phyloP scores from a whole-genome alignment of 2,329 filamentous ascomycete genomes.

The Aspergillus viridinutans region DNA sequence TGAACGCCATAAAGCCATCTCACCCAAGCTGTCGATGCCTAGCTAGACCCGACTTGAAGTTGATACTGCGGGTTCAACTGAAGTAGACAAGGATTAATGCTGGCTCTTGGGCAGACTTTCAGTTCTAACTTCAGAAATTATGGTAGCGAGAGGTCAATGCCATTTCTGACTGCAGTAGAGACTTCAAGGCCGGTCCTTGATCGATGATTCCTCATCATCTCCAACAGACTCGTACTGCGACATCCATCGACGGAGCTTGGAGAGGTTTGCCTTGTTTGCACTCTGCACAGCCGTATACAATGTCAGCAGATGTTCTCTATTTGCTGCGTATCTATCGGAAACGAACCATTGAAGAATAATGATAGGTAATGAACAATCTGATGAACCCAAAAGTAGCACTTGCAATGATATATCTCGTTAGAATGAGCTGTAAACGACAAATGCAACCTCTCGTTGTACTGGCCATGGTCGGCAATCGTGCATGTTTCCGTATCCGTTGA shows the following conservation, averaged over 20 bases:
- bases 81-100: neutral
- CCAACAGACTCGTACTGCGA: neutral
- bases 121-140: neutral
- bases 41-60: neutral
- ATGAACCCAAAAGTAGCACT: neutral
- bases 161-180: neutral
- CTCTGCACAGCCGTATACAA: neutral
- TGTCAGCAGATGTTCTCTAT: too few relatives aligned
- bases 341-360: neutral
- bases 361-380: neutral
- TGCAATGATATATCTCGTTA: neutral
- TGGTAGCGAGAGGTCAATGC: neutral
- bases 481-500: constrained; percentile 2
- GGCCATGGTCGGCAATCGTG: neutral
- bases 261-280: neutral
- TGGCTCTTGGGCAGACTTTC: neutral
- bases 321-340: neutral
- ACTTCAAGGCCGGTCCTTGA: neutral
- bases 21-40: neutral
- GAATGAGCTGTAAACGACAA: neutral
- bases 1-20: constrained; percentile 10
- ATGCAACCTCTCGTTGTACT: neutral
- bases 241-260: neutral
- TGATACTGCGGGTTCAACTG: neutral
- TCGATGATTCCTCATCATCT: neutral